Evolutionary conservation across 1,284 basidiomycete genomes (phyloP), one percentile per base, ranked within the genome.

Genomic region (Sanghuangporus sanghuang): DNA sequence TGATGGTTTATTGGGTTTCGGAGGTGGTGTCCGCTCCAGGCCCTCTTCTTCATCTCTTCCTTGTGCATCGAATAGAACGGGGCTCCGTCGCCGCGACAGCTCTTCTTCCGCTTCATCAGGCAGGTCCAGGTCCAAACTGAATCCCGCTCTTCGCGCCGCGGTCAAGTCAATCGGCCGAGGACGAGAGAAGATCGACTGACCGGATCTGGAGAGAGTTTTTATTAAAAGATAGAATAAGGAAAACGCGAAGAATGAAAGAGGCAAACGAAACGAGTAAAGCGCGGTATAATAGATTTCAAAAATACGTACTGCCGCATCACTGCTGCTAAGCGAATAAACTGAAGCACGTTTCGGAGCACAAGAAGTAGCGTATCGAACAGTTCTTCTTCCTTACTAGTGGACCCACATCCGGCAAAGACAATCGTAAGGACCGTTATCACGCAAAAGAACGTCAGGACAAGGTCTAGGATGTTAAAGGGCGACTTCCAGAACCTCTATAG

Each of bases 401-500:
- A 73, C 27, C 85, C 89, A 72, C 92, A 93, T 56, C 87, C 88
- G 6, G 89, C 87, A 71, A 93, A 90, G 64, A 92, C 86, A 55
- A 98, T 85, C 12, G 96, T 84, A 40, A 96, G 78, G 18, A 98
- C 78, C 0, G 95, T 98, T 66, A 96, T 74, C 7, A 85, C 86
- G 73, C 95, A 97, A 75, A 98, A 92, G 16, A 84, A 67, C 1
- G 95, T 96, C 54, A 97, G 81, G 55, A 90, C 81, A 14, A 96
- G 81, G 74, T 97, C 95, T 71, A 95, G 80, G 46, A 93, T 78
- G 74, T 97, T 97, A 77, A 93, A 94, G 14, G 89, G 85, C 16
- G 95, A 95, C 75, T 88, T 90, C 87, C 95, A 96, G 78, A 97
- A 97, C 93, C 95, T 92, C 95, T 97, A 38, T 40, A 54, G 16